Base-by-base conservation (phyloP, 2,329 filamentous ascomycete species). In the Chlorencoelia australis region DNA sequence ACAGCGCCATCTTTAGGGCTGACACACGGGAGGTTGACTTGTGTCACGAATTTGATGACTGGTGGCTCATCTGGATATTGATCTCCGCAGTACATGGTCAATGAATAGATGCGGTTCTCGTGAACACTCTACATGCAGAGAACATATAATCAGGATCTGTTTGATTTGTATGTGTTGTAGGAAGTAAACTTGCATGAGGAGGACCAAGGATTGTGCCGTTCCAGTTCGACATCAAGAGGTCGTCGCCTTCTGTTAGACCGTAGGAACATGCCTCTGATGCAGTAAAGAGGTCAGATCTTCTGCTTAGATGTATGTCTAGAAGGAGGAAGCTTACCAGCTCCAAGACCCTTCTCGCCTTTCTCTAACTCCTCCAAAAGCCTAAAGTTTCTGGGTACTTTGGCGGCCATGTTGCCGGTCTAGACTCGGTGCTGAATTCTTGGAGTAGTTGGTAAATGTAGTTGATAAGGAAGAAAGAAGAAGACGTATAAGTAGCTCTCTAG, bases 81-180 rank as follows among this genome's bases (percentile, higher is more conserved):
- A 32, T 78, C 71, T 44, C 87, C 88, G 67, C 91, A 98, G 67
- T 94, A 82, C 67, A 98, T 94, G 64, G 89, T 93, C 54, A 98
- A 74, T 51, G 86, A 93, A 71, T 98, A 98, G 66, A 98, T 98
- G 55, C 91, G 83, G 66, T 98, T 98, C 70, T 98, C 91, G 60
- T 96, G 89, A 44, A 81, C 87, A 63, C 87, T 94, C 84, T 91
- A 55, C 8, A 34, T 17, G 18, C 7, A 18, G 11, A n/a, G n/a
- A n/a, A n/a, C n/a, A n/a, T n/a, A n/a, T n/a, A n/a, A 11, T 28
- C 29, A 15, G 29, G 27, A 14, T n/a, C 22, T n/a, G 9, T 27
- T 30, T 25, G 21, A 25, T n/a, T n/a, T n/a, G n/a, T n/a, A n/a
- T n/a, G n/a, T n/a, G n/a, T n/a, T n/a, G n/a, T n/a, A 13, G 17